A percentile compares a stretch with the other conserved stretches of the same genome.
Evolutionary conservation across 352 stramenopile species (phyloP).

Genomic region (Globisporangium okanoganense): DNA sequence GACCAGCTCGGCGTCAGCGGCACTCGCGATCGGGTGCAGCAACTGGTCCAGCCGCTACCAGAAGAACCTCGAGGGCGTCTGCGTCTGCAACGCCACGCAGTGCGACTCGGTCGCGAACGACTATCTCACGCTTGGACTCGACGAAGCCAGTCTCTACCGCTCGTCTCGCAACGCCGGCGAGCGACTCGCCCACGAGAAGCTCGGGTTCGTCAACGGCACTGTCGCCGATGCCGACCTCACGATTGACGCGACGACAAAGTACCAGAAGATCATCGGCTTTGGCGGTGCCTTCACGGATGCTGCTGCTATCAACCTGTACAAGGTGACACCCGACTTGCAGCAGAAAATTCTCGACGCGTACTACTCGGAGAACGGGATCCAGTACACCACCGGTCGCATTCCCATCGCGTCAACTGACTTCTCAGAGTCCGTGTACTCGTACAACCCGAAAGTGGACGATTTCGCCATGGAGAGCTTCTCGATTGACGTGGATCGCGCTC

Average conservation of each 20-base stretch:
- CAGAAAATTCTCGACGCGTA: constrained; percentile 72
- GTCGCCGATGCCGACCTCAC: constrained; percentile 32
- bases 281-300: constrained; percentile 87
- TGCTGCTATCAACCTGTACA: constrained; percentile 74
- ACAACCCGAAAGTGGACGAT: constrained; percentile 66
- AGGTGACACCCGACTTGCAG: constrained; percentile 47
- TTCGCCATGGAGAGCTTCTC: constrained; percentile 71
- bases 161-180: constrained; percentile 42
- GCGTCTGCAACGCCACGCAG: constrained; percentile 44
- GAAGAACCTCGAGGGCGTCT: constrained; percentile 43
- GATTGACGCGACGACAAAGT: constrained; percentile 49
- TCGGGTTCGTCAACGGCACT: constrained; percentile 22
- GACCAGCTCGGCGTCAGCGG: not conserved
- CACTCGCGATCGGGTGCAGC: constrained; percentile 22
- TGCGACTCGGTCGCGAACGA: constrained; percentile 53
- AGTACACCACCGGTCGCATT: constrained; percentile 77
- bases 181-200: constrained; percentile 39
- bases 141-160: constrained; percentile 42
- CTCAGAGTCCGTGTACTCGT: constrained; percentile 80
- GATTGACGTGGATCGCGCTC: constrained; percentile 59
- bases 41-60: constrained; percentile 48
- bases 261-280: constrained; percentile 85
- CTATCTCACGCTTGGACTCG: constrained; percentile 33
- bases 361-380: constrained; percentile 59
- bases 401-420: constrained; percentile 87